Evolutionary conservation across 495 filamentous ascomycete genomes (phyloP), one percentile per base, ranked within the genome.

Genomic region (Terfezia claveryi): DNA sequence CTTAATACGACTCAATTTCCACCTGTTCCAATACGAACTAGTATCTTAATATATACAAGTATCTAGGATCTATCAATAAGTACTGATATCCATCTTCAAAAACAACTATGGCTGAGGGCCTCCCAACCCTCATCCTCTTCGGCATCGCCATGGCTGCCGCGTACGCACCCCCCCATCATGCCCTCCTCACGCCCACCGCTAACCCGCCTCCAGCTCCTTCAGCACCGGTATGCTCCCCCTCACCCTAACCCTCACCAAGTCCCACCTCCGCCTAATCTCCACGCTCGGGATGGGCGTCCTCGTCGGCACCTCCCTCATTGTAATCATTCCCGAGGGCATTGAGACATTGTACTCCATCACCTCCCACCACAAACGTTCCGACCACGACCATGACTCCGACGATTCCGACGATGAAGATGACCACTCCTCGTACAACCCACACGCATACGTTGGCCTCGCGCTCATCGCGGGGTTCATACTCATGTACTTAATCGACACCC

Each of bases 301-400:
- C 8, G 87, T 98, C 20, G 91, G 91, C 38, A 96, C 89, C 37
- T 86, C 87, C 9, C 75, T 98, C 60, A 87, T 96, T 55, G 86
- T 98, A 2, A 98, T 98, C 65, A 94, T 98, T 63, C 91, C 91
- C 0, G 91, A 98, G 67, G 91, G 91, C 14, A 79, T 96, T 51
- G 91, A 95, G 63, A 91, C 91, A 8, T 71, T 95, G 51, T 87
- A 93, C 37, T 59, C 49, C 23, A 59, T 51, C 36, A 51, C 14
- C 23, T 51, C 50, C 23, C 59, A 60, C 4, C 52, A 61, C n/a
- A 57, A 53, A 9, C 41, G 8, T 16, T 56, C 62, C 50, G 56
- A 62, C 49, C 59, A 65, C 57, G 51, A 58, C 37, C 27, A 54
- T 38, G 54, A 57, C 46, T 20, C n/a, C 56, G 23, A 55, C 50